Evolutionary conservation across 2,329 filamentous ascomycete species (phyloP).

Genomic region (Pestalotiopsis sp.): DNA sequence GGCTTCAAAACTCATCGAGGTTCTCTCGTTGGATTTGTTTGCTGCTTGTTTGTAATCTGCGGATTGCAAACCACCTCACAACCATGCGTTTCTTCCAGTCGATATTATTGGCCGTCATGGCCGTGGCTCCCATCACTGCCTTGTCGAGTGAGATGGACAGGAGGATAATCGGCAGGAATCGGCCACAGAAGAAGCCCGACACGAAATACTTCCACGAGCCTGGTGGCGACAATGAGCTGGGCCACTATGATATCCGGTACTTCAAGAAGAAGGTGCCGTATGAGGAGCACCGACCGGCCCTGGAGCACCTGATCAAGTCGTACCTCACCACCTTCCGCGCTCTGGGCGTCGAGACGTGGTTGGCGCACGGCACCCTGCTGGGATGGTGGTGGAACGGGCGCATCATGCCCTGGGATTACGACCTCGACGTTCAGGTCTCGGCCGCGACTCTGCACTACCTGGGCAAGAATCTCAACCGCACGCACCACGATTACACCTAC

Average conservation of each 20-base stretch:
- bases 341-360: conserved; percentile 77
- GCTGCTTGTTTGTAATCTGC: background rate
- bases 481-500: conserved; percentile 59
- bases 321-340: conserved; percentile 70
- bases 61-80: background rate
- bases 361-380: conserved; percentile 81
- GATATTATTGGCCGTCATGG: conserved; percentile 10
- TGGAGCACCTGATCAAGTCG: conserved; percentile 71
- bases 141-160: background rate
- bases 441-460: conserved; percentile 67
- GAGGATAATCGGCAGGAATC: background rate
- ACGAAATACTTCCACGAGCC: conserved; percentile 70
- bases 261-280: conserved; percentile 67
- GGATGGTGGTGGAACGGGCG: conserved; percentile 88
- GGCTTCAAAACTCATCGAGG: background rate
- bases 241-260: conserved; percentile 76
- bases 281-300: conserved; percentile 65
- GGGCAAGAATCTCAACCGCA: conserved; percentile 69
- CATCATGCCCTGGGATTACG: conserved; percentile 85
- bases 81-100: conserved; percentile 10
- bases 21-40: background rate
- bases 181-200: conserved; percentile 21
- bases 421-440: conserved; percentile 80
- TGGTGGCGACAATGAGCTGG: conserved; percentile 59
- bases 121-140: conserved; percentile 7